Conservation (phyloP, 2,329 filamentous ascomycete genomes). For the Lasiodiplodia gonubiensis region DNA sequence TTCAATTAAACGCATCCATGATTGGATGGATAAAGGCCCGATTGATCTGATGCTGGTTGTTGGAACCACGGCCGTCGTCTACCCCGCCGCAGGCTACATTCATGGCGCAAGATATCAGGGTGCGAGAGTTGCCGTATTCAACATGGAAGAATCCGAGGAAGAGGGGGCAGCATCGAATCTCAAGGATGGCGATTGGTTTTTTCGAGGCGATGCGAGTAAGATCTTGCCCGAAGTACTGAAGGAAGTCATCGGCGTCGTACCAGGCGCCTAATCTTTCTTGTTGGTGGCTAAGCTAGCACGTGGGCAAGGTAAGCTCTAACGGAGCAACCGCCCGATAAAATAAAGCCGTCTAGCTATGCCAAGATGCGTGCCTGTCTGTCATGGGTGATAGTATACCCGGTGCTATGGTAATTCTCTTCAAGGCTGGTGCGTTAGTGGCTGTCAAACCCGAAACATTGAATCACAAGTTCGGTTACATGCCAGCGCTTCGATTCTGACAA, state of each 20-base stretch:
- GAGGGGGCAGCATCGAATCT: slow-evolving; percentile 39
- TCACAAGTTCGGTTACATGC: too few species aligned
- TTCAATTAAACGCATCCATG: slow-evolving; percentile 48
- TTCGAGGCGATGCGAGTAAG: slow-evolving; percentile 63
- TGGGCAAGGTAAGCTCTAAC: neutral
- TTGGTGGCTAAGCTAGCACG: neutral
- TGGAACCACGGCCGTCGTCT: slow-evolving; percentile 35
- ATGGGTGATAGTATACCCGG: too few species aligned
- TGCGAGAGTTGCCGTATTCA: slow-evolving; percentile 35
- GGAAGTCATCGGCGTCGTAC: slow-evolving; percentile 26
- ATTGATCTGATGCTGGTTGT: slow-evolving; percentile 37
- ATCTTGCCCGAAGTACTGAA: slow-evolving; percentile 58
- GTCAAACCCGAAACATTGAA: too few species aligned
- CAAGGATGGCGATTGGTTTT: slow-evolving; percentile 61
- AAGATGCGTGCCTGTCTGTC: too few species aligned
- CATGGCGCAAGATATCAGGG: slow-evolving; percentile 33
- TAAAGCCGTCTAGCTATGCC: too few species aligned
- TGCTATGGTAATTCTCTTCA: too few species aligned
- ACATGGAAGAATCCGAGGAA: slow-evolving; percentile 32
- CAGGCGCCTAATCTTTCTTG: neutral
- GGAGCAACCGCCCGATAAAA: too few species aligned
- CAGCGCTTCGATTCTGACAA: too few species aligned
- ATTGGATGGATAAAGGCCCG: slow-evolving; percentile 26
- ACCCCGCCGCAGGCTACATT: slow-evolving; percentile 35
- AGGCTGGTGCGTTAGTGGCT: too few species aligned